Evolutionary conservation across 1,284 basidiomycete genomes (phyloP).

Genomic region (Cryptococcus floricola): DNA sequence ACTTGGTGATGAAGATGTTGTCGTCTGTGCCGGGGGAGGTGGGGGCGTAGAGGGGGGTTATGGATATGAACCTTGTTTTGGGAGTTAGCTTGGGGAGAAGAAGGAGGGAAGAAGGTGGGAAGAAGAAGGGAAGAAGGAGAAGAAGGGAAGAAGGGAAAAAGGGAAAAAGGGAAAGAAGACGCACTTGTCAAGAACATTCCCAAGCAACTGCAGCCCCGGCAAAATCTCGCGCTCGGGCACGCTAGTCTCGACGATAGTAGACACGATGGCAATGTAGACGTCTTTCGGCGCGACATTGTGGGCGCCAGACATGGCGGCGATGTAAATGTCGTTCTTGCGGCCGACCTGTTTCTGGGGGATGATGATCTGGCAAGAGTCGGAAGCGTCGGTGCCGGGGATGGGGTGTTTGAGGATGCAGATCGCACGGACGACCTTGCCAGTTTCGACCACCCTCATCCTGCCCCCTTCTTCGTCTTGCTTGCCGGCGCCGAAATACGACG

Average conservation of each 20-base stretch:
- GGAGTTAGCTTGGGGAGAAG: neutral
- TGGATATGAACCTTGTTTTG: constrained; percentile 72
- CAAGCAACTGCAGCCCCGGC: constrained; percentile 87
- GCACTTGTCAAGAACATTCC: constrained; percentile 91
- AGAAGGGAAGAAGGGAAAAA: neutral
- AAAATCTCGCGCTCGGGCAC: constrained; percentile 88
- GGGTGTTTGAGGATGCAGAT: constrained; percentile 99
- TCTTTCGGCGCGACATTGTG: constrained; percentile 97
- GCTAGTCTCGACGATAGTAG: constrained; percentile 95
- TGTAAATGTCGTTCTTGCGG: constrained; percentile 96
- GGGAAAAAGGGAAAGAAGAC: constrained; percentile 29
- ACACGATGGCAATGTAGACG: constrained; percentile 94
- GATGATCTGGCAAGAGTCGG: constrained; percentile 94
- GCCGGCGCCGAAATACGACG: constrained; percentile 89
- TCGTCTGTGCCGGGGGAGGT: constrained; percentile 68
- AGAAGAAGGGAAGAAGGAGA: neutral
- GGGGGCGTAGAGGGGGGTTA: constrained; percentile 84
- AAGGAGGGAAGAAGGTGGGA: too few relatives aligned
- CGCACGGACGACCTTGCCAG: constrained; percentile 90
- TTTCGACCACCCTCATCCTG: constrained; percentile 82
- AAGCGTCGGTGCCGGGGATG: constrained; percentile 93
- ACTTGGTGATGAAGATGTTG: constrained; percentile 94
- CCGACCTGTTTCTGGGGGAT: constrained; percentile 98
- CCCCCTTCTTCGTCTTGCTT: constrained; percentile 58
- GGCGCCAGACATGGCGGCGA: constrained; percentile 92